Conservation (phyloP, 169 alveolate genomes). For the Plasmodium reichenowi region DNA sequence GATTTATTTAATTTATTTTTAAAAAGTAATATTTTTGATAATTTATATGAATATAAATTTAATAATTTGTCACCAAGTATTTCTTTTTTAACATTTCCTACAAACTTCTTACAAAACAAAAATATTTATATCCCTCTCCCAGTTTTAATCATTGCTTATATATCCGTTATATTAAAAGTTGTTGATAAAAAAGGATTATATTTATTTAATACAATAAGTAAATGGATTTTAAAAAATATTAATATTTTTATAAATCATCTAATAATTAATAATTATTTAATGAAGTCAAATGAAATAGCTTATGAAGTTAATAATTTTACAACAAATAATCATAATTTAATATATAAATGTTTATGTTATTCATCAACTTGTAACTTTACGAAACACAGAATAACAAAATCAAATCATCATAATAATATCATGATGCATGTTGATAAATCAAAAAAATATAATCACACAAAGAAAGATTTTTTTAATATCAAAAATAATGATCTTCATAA, state of each 20-base stretch:
- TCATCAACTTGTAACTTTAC: slow-evolving; percentile 61
- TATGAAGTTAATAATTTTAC: slow-evolving; percentile 70
- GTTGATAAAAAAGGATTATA: slow-evolving; percentile 53
- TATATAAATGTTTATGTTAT: slow-evolving; percentile 62
- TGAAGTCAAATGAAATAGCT: slow-evolving; percentile 44
- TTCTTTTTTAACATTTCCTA: slow-evolving; percentile 61
- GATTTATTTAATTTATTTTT: slow-evolving; percentile 48
- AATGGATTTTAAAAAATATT: slow-evolving; percentile 32
- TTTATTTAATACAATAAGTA: slow-evolving; percentile 43
- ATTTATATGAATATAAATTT: slow-evolving; percentile 63
- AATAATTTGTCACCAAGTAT: slow-evolving; percentile 44
- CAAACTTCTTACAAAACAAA: slow-evolving; percentile 53
- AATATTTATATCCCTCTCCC: slow-evolving; percentile 70
- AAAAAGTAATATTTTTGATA: slow-evolving; percentile 52
- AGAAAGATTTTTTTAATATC: no score
- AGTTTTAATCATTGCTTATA: slow-evolving; percentile 37
- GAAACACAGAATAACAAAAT: background rate
- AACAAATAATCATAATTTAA: slow-evolving; percentile 41
- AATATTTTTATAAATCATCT: slow-evolving; percentile 37
- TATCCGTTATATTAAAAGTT: slow-evolving; percentile 42
- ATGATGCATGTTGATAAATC: no score
- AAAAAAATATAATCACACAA: no score
- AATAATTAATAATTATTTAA: slow-evolving; percentile 52
- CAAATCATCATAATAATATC: no score
- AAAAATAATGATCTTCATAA: background rate